phyloP scores from a whole-genome alignment of 2,329 filamentous ascomycete species.

The Remersonia thermophila region DNA sequence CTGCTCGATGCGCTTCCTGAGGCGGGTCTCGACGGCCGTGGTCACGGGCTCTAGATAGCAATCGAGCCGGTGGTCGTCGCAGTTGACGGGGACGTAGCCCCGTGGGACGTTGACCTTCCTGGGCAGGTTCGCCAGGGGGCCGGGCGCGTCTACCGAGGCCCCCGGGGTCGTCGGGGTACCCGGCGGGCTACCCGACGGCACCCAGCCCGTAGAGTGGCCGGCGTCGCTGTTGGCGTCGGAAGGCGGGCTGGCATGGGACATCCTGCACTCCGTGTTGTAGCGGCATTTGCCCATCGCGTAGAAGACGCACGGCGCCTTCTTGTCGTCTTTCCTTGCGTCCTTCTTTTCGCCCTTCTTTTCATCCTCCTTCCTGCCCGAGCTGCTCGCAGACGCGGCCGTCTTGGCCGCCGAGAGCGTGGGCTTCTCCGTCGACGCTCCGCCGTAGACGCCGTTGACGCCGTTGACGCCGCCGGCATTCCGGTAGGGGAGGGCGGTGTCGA shows the following conservation, averaged over 20 bases:
- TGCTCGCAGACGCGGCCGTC: neutral
- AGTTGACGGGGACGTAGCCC: conserved; percentile 20
- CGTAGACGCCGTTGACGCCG: no score
- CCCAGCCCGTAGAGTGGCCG: no score
- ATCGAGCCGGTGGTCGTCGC: conserved; percentile 19
- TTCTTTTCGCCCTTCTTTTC: no score
- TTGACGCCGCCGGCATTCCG: neutral
- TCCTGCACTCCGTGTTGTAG: conserved; percentile 20
- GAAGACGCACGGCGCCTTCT: conserved; percentile 18
- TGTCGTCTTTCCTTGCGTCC: conserved; percentile 5
- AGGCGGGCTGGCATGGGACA: conserved; percentile 14
- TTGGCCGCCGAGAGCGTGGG: no score
- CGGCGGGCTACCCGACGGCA: neutral
- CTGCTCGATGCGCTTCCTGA: conserved; percentile 15
- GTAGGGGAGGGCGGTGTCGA: conserved; percentile 3
- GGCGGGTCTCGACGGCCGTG: conserved; percentile 9
- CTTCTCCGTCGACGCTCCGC: no score
- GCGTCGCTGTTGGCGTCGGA: neutral
- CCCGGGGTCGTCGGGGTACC: neutral
- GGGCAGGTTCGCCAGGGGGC: conserved; percentile 10
- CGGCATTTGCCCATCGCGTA: conserved; percentile 20
- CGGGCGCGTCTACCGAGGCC: neutral
- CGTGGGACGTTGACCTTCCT: conserved; percentile 18
- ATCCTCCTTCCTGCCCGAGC: neutral
- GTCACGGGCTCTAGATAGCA: conserved; percentile 16